A percentile compares a stretch with the other conserved stretches of the same genome.
Evolutionary conservation across 2,329 filamentous ascomycete genomes (phyloP).

Genomic region (Ceratocystis alfenasii): DNA sequence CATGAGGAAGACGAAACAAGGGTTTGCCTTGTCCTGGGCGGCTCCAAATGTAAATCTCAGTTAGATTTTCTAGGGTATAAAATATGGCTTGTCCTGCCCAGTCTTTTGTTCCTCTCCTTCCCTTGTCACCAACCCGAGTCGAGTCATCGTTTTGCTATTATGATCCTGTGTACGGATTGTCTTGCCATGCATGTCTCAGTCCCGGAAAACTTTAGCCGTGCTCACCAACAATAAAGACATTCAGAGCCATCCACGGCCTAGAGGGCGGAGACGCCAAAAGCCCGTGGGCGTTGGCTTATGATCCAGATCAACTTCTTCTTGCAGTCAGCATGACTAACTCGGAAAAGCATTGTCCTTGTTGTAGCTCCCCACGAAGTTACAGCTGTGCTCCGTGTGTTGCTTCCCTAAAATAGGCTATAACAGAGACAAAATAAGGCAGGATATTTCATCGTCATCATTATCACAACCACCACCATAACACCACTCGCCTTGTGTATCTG

Average conservation of each 20-base stretch:
- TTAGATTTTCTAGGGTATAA: too few species aligned
- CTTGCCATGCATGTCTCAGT: neutral
- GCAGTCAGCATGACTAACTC: neutral
- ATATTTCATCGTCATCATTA: neutral
- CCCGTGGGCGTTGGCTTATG: neutral
- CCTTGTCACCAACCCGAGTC: too few species aligned
- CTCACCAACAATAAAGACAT: neutral
- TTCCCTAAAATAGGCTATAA: conserved; percentile 3
- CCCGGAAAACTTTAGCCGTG: conserved; percentile 1
- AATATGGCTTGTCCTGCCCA: too few species aligned
- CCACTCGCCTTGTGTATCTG: too few species aligned
- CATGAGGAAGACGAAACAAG: neutral
- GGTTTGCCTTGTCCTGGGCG: too few species aligned
- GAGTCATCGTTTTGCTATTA: neutral
- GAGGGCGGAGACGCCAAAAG: neutral
- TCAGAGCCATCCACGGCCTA: neutral
- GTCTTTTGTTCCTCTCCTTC: too few species aligned
- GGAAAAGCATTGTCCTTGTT: conserved; percentile 5
- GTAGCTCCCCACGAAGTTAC: neutral
- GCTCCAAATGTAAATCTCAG: too few species aligned
- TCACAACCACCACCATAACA: too few species aligned
- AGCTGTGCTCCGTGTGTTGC: neutral
- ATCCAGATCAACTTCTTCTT: neutral
- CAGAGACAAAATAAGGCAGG: neutral
- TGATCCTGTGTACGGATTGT: neutral